Base-by-base conservation (phyloP, 345 rosid genomes). In the Noccaea bulbosa region DNA sequence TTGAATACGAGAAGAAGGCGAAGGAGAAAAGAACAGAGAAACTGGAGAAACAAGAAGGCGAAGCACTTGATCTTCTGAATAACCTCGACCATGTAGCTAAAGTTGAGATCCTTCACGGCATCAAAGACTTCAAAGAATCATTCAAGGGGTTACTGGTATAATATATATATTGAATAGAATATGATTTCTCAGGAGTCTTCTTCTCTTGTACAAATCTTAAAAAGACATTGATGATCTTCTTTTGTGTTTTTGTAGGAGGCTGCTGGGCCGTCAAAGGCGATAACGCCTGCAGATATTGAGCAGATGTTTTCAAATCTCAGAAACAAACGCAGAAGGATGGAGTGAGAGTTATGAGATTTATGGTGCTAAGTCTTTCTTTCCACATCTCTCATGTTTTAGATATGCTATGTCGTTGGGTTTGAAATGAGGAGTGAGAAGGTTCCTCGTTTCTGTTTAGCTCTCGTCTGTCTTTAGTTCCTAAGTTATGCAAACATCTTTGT, bases 11-110 rank as follows among this genome's bases (percentile, higher is more conserved):
- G 83, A 84, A 82, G 75, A 81, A 78, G 72, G 97, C 96, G 32
- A 92, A 89, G 77, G 87, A 82, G 82, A 94, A 79, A 78, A 88
- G 99, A 80, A 89, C 87, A 76, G 93, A 94, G 79, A 92, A 92
- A 75, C 64, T 86, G 84, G 93, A 84, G 87, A 79, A 88, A 76
- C 91, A 83, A 66, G 96, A 90, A 54, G 96, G 86, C 32, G 91
- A 80, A 66, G 88, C 87, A 77, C 55, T 78, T 74, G 85, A 60
- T 53, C 81, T 90, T 73, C 64, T 94, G 47, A 81, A 87, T 60
- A 86, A 82, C 49, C 89, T 94, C 39, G 92, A 90, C 74, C 99
- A 92, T 77, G 76, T 94, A 63, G 82, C 91, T 81, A 95, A 95
- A 85, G 86, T 92, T 77, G 98, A 95, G 82, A 79, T 95, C 62